Percentiles rank a stretch among this genome's conserved stretches.
phyloP scores from a whole-genome alignment of 805 yeast genomes.

The Starmerella tilneyi region DNA sequence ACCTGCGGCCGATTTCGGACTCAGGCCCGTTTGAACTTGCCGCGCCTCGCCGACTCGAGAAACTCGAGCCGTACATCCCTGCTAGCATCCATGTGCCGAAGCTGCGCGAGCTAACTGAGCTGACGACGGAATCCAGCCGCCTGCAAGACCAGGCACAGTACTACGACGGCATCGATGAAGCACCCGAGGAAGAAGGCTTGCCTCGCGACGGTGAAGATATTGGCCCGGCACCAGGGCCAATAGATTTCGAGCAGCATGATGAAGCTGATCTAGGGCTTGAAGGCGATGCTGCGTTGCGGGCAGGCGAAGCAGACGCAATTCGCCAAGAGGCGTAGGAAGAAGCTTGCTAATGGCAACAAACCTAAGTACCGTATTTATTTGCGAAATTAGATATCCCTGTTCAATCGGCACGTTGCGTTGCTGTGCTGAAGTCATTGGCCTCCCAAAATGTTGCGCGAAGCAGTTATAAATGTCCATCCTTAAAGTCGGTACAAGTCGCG shows the following conservation, averaged over 20 bases:
- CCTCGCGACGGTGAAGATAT: neutral
- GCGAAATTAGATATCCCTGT: no score
- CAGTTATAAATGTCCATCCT: no score
- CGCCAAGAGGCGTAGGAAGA: neutral
- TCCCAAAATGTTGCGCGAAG: no score
- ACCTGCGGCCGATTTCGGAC: conserved; percentile 35
- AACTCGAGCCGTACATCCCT: conserved; percentile 61
- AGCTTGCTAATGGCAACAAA: neutral
- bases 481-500: no score
- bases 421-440: no score
- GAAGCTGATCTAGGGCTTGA: neutral
- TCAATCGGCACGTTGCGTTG: no score
- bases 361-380: neutral
- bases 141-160: conserved; percentile 11
- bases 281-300: neutral
- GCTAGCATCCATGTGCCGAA: conserved; percentile 86
- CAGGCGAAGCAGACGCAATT: neutral
- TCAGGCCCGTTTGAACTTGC: conserved; percentile 36
- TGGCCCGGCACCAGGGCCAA: conserved; percentile 4
- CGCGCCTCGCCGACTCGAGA: conserved; percentile 61
- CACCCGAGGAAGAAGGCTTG: neutral
- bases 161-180: neutral
- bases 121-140: conserved; percentile 33
- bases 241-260: neutral
- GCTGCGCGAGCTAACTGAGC: conserved; percentile 76